Conservation (phyloP, 1,284 basidiomycete genomes). For the Chiua sp. region DNA sequence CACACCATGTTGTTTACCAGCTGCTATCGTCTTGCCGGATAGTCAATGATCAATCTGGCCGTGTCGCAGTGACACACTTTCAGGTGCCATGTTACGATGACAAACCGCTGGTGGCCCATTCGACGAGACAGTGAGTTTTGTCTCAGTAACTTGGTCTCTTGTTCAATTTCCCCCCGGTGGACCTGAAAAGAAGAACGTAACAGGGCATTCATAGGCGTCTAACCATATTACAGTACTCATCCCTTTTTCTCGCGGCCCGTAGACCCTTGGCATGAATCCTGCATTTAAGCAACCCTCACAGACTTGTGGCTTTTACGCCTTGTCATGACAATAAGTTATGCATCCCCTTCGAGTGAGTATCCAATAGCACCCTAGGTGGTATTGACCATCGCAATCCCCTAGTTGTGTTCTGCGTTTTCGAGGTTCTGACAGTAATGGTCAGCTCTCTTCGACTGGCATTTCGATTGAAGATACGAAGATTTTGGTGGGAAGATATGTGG, state of each 20-base stretch:
- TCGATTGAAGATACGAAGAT: conserved; percentile 18
- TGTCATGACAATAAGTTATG: not conserved
- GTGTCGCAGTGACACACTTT: too few species aligned
- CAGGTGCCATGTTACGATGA: not conserved
- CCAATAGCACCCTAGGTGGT: not conserved
- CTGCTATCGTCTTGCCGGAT: too few species aligned
- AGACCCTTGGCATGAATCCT: not conserved
- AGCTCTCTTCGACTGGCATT: conserved; percentile 14
- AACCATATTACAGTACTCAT: not conserved
- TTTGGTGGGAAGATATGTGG: conserved; percentile 31
- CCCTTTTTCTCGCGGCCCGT: not conserved
- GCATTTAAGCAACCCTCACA: not conserved
- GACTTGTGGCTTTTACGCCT: not conserved
- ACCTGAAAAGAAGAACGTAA: not conserved
- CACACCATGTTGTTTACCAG: too few species aligned
- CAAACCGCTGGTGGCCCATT: too few species aligned
- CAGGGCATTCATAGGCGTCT: not conserved
- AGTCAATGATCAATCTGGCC: too few species aligned
- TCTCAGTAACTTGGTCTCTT: too few species aligned
- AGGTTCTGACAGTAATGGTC: not conserved
- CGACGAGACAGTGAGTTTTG: too few species aligned
- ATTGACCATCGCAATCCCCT: not conserved
- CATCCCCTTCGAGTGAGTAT: not conserved
- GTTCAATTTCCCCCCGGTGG: not conserved
- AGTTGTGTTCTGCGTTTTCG: not conserved